Percentiles rank a stretch among this genome's conserved stretches.
Evolutionary conservation across 2,329 filamentous ascomycete species (phyloP).

Genomic region (Paraphoma sp.): DNA sequence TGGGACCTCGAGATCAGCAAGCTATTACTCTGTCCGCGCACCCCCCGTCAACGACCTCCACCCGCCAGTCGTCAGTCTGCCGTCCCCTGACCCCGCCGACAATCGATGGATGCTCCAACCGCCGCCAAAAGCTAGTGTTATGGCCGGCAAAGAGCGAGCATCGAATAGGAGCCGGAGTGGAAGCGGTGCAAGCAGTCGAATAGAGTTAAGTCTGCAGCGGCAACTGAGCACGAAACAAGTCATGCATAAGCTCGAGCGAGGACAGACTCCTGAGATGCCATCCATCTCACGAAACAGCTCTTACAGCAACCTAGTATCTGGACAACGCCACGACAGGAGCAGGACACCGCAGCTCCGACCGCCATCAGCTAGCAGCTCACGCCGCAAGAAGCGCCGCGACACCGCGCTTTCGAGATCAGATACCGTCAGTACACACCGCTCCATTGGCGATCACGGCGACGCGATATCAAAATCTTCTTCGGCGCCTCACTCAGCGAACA

Average conservation of each 20-base stretch:
- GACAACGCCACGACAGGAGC: constrained; percentile 40
- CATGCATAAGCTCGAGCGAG: constrained; percentile 43
- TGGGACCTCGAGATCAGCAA: constrained; percentile 38
- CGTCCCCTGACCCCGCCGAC: constrained; percentile 71
- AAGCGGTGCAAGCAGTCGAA: constrained; percentile 50
- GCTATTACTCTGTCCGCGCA: constrained; percentile 52
- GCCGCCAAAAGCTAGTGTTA: constrained; percentile 85
- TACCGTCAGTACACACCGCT: constrained; percentile 26
- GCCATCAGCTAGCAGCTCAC: constrained; percentile 38
- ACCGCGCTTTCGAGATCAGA: constrained; percentile 33
- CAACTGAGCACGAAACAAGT: constrained; percentile 49
- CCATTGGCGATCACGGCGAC: constrained; percentile 32
- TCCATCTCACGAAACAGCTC: constrained; percentile 47
- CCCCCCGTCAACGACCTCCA: constrained; percentile 87
- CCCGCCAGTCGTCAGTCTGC: constrained; percentile 81
- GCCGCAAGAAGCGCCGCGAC: constrained; percentile 36
- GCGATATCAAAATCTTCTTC: constrained; percentile 23
- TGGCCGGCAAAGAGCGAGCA: constrained; percentile 83
- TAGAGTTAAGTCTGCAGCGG: constrained; percentile 45
- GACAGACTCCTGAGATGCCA: constrained; percentile 44
- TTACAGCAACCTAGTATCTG: constrained; percentile 31
- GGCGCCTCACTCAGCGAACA: constrained; percentile 13
- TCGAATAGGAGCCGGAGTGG: constrained; percentile 64
- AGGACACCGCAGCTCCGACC: constrained; percentile 35
- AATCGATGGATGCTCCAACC: constrained; percentile 93